A percentile compares a stretch with the other conserved stretches of the same genome.
phyloP scores from a whole-genome alignment of 2,329 filamentous ascomycete species.

The Penicillium aurantiogriseum region DNA sequence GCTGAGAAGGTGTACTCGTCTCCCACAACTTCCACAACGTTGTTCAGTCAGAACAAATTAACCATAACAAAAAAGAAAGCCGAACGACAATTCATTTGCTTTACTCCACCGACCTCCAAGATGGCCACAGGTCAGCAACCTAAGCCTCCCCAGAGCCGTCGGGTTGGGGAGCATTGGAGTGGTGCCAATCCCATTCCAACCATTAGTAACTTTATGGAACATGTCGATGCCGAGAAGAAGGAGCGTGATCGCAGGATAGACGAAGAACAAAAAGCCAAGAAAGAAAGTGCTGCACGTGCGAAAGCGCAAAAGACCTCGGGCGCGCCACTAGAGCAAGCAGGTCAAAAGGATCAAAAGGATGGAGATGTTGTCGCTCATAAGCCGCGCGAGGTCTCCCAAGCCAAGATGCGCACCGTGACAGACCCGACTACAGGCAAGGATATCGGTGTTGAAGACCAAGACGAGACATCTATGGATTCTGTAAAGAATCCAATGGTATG shows the following conservation, averaged over 20 bases:
- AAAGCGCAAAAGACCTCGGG: conserved; percentile 27
- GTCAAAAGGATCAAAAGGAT: conserved; percentile 49
- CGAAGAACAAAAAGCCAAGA: conserved; percentile 45
- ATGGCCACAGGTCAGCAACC: conserved; percentile 15
- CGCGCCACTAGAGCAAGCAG: conserved; percentile 29
- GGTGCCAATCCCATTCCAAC: conserved; percentile 82
- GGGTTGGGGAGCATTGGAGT: conserved; percentile 70
- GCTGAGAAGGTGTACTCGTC: not conserved
- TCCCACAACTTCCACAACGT: not conserved
- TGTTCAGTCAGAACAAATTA: not conserved
- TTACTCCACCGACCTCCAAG: not conserved
- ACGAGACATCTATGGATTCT: conserved; percentile 65
- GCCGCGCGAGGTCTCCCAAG: conserved; percentile 43
- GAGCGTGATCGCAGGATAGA: conserved; percentile 72
- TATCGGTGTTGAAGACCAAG: conserved; percentile 80
- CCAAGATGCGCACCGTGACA: conserved; percentile 63
- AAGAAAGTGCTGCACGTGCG: conserved; percentile 16
- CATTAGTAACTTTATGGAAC: conserved; percentile 77
- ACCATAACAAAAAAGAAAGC: not conserved
- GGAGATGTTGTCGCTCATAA: conserved; percentile 48
- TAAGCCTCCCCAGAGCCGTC: conserved; percentile 37
- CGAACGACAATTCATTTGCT: not conserved
- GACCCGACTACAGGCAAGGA: conserved; percentile 86
- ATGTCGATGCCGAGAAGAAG: conserved; percentile 75
- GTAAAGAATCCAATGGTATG: conserved; percentile 69